Conservation (phyloP, 208 protist species). For the Acanthamoeba lenticulata region DNA sequence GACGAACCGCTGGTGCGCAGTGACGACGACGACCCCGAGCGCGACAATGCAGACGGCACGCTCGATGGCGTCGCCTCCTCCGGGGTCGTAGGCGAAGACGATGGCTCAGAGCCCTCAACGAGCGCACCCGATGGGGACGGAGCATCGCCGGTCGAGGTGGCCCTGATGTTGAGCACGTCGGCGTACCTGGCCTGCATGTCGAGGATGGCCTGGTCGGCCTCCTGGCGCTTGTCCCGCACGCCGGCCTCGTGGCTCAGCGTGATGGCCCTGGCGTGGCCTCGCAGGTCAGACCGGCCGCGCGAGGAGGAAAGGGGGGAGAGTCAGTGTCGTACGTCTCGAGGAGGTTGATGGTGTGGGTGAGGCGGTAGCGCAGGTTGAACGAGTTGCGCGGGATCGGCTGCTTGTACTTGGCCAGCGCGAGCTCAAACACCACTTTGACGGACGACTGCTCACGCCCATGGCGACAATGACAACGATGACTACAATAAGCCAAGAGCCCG, state of each 20-base stretch:
- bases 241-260: neutral
- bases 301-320: neutral
- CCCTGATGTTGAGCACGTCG: neutral
- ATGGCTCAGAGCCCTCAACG: neutral
- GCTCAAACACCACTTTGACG: neutral
- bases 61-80: neutral
- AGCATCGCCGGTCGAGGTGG: neutral
- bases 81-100: neutral
- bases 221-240: neutral
- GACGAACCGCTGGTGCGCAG: neutral
- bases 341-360: neutral
- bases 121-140: neutral
- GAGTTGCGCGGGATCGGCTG: slow-evolving; percentile 19
- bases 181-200: neutral
- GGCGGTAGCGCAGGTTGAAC: slow-evolving; percentile 2
- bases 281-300: neutral
- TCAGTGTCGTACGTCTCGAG: neutral
- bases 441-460: neutral
- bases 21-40: neutral
- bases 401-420: slow-evolving; percentile 7
- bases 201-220: neutral
- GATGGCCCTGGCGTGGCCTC: neutral
- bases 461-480: too few relatives aligned
- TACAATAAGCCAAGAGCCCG: too few relatives aligned
- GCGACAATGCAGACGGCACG: neutral